A percentile compares a stretch with the other conserved stretches of the same genome.
Conservation (phyloP, 2,329 filamentous ascomycete genomes). For the Microsporum ferrugineum region DNA sequence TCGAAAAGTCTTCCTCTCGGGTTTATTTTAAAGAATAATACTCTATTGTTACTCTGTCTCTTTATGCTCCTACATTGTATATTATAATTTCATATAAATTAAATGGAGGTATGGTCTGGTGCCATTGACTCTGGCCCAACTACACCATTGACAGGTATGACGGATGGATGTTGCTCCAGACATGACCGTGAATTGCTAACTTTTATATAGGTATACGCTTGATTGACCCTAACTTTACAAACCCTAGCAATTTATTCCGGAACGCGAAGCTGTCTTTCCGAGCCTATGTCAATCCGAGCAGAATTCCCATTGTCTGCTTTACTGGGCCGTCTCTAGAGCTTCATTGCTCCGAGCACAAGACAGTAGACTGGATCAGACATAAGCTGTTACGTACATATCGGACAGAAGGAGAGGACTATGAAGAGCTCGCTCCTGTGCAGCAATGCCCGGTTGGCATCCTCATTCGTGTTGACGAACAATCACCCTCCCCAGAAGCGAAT, state of each 20-base stretch:
- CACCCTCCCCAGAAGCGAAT: conserved; percentile 3
- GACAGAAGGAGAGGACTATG: conserved; percentile 17
- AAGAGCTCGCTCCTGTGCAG: conserved; percentile 18
- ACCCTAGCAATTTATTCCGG: conserved; percentile 26
- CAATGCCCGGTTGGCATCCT: conserved; percentile 33
- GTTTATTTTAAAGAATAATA: neutral
- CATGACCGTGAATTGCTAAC: neutral
- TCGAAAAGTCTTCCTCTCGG: neutral
- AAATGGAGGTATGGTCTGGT: conserved; percentile 24
- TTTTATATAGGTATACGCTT: conserved; percentile 17
- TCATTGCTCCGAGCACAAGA: conserved; percentile 23
- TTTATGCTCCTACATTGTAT: neutral
- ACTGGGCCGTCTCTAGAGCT: conserved; percentile 31
- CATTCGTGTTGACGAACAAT: conserved; percentile 20
- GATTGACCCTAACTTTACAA: conserved; percentile 24
- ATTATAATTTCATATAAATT: neutral
- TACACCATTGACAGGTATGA: neutral
- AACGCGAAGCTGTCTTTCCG: conserved; percentile 24
- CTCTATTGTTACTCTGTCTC: conserved; percentile 13
- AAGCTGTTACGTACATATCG: conserved; percentile 29
- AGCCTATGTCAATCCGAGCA: conserved; percentile 30
- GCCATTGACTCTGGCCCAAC: conserved; percentile 2
- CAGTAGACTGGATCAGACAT: conserved; percentile 30
- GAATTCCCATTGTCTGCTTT: conserved; percentile 32
- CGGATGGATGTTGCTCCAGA: neutral